phyloP scores from a whole-genome alignment of 768 basidiomycete genomes.

The Tylopilus cervinicoccineus region DNA sequence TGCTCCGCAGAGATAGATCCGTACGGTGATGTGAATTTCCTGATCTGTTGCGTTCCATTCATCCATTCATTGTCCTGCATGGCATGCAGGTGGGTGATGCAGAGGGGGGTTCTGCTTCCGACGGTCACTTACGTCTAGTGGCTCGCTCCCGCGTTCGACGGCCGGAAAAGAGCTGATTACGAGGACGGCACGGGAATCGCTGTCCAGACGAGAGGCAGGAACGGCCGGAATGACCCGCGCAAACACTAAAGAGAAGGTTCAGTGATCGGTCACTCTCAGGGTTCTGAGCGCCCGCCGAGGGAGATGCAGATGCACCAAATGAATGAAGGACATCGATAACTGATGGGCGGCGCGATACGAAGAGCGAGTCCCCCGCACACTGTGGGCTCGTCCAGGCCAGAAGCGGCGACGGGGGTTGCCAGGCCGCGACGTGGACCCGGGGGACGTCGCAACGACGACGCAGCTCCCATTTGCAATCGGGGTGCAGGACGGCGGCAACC shows the following conservation, averaged over 20 bases:
- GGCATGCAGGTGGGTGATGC: constrained; percentile 19
- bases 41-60: constrained; percentile 15
- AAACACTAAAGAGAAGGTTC: constrained; percentile 27
- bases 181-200: constrained; percentile 22
- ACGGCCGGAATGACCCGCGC: constrained; percentile 15
- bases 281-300: constrained; percentile 14
- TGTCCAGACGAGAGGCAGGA: constrained; percentile 18
- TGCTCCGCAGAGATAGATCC: constrained; percentile 18
- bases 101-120: constrained; percentile 24
- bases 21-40: constrained; percentile 11
- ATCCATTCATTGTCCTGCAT: constrained; percentile 21
- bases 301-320: constrained; percentile 23
- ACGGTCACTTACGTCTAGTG: constrained; percentile 29
- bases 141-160: constrained; percentile 31
- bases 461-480: constrained; percentile 7
- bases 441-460: no score
- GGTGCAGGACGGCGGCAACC: neutral
- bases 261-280: constrained; percentile 20
- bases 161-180: constrained; percentile 14
- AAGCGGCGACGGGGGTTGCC: no score
- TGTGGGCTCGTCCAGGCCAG: constrained; percentile 1
- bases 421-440: no score
- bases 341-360: constrained; percentile 15
- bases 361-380: constrained; percentile 3
- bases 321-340: constrained; percentile 26